A percentile compares a stretch with the other conserved stretches of the same genome.
Conservation (phyloP, 768 basidiomycete species). For the Amanita pseudoporphyria region DNA sequence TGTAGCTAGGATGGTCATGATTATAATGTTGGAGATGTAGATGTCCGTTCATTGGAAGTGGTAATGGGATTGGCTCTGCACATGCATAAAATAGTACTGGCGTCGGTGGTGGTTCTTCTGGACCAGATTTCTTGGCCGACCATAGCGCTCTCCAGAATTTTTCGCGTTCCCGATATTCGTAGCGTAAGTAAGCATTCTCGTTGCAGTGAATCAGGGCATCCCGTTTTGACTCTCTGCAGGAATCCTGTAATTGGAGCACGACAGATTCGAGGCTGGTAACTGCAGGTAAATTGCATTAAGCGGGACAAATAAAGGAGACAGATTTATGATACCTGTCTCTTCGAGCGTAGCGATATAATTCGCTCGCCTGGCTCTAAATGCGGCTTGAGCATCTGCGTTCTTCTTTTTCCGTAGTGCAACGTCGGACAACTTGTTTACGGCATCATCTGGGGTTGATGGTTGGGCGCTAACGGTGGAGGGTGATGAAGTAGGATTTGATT, state of each 20-base stretch:
- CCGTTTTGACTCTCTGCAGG: constrained; percentile 56
- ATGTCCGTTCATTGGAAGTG: constrained; percentile 26
- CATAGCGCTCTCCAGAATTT: constrained; percentile 63
- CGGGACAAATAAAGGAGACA: constrained; percentile 12
- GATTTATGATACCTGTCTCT: constrained; percentile 47
- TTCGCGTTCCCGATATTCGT: constrained; percentile 63
- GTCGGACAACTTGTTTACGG: constrained; percentile 44
- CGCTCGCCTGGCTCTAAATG: constrained; percentile 70
- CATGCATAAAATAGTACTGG: constrained; percentile 23
- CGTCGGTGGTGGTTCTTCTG: constrained; percentile 44
- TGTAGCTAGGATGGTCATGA: constrained; percentile 34
- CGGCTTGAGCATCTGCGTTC: constrained; percentile 84
- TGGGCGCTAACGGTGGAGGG: constrained; percentile 15
- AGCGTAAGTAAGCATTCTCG: constrained; percentile 55
- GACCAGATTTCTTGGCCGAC: constrained; percentile 51
- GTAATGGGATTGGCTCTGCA: constrained; percentile 20
- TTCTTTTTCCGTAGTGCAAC: constrained; percentile 76
- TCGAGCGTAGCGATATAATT: constrained; percentile 86
- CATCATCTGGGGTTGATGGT: constrained; percentile 22
- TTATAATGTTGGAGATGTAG: constrained; percentile 25
- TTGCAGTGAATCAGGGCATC: constrained; percentile 55
- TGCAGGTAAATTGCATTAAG: constrained; percentile 19
- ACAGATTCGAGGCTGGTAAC: constrained; percentile 82
- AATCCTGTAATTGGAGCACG: constrained; percentile 75
- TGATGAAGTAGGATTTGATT: constrained; percentile 25